Evolutionary conservation across 257 asterid species (phyloP).

Genomic region (Solanum ossicruentum): DNA sequence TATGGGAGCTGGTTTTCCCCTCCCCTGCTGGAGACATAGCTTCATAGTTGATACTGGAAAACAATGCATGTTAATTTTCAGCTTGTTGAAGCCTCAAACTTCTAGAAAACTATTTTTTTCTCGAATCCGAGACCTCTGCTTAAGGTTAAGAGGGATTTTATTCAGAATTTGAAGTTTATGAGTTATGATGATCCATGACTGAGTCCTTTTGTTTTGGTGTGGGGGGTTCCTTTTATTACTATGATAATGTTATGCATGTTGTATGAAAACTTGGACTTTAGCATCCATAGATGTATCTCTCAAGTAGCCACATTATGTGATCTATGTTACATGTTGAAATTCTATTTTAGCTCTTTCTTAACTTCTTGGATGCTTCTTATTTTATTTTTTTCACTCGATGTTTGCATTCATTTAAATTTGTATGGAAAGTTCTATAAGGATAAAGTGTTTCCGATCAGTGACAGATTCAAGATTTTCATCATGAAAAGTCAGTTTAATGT

Average conservation of each 20-base stretch:
- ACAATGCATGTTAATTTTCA: background rate
- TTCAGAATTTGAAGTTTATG: background rate
- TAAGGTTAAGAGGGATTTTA: background rate
- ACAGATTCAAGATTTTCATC: background rate
- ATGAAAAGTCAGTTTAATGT: no score
- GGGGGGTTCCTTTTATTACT: background rate
- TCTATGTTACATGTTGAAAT: background rate
- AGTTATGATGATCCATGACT: background rate
- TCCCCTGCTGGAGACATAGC: constrained; percentile 4
- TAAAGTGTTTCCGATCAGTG: background rate
- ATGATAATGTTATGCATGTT: background rate
- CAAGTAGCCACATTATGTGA: background rate
- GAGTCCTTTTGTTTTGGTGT: no score
- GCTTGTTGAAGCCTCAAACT: background rate
- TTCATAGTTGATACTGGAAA: background rate
- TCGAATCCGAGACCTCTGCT: background rate
- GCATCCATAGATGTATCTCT: background rate
- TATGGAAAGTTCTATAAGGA: background rate
- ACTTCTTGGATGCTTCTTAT: background rate
- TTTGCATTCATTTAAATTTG: background rate
- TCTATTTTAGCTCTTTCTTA: background rate
- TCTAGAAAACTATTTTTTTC: background rate
- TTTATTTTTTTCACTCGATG: background rate
- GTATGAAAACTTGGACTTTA: background rate
- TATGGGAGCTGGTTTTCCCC: constrained; percentile 58